These are phyloP conservation scores for Aspergillus fumigatiaffinis DNA, from an alignment of 2,329 filamentous ascomycete genomes.

Conservation along the genomic window DNA sequence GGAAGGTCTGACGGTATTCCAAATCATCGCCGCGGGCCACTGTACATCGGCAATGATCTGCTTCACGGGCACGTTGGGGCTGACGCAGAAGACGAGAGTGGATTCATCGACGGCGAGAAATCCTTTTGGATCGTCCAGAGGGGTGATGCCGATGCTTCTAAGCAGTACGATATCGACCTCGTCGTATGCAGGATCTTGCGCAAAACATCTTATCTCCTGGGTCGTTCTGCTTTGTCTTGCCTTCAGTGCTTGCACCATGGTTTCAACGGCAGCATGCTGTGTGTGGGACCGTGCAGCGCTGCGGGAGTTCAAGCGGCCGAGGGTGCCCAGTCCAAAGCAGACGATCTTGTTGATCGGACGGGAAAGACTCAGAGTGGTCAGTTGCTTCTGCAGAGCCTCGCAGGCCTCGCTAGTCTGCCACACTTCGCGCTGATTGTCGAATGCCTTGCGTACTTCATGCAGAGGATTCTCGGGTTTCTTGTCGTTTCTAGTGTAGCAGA, in stretches of 20 bases:
- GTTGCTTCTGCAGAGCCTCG: constrained; percentile 7
- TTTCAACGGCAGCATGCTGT: constrained; percentile 25
- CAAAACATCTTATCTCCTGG: constrained; percentile 19
- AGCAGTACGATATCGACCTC: constrained; percentile 16
- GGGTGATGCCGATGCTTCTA: constrained; percentile 13
- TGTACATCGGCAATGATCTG: constrained; percentile 40
- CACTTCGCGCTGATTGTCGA: constrained; percentile 3
- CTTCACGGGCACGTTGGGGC: constrained; percentile 31
- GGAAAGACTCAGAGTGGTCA: constrained; percentile 5
- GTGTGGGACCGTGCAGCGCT: constrained; percentile 9
- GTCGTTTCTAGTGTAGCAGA: constrained; percentile 11
- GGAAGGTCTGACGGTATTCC: constrained; percentile 15
- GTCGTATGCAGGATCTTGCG: constrained; percentile 27
- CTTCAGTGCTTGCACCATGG: constrained; percentile 14
- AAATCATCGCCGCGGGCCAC: constrained; percentile 30
- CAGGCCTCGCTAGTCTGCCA: constrained; percentile 21
- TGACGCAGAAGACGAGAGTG: constrained; percentile 36
- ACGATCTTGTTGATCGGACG: constrained; percentile 21
- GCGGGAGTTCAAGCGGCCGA: constrained; percentile 6
- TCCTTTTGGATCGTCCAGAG: constrained; percentile 28
- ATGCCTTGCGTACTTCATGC: constrained; percentile 9
- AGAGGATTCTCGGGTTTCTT: neutral
- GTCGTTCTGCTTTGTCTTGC: constrained; percentile 1
- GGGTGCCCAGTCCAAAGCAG: constrained; percentile 19
- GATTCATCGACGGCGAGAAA: constrained; percentile 37